A percentile compares a stretch with the other conserved stretches of the same genome.
phyloP scores from a whole-genome alignment of 176 grass and related monocot species.

The Avena insularis region DNA sequence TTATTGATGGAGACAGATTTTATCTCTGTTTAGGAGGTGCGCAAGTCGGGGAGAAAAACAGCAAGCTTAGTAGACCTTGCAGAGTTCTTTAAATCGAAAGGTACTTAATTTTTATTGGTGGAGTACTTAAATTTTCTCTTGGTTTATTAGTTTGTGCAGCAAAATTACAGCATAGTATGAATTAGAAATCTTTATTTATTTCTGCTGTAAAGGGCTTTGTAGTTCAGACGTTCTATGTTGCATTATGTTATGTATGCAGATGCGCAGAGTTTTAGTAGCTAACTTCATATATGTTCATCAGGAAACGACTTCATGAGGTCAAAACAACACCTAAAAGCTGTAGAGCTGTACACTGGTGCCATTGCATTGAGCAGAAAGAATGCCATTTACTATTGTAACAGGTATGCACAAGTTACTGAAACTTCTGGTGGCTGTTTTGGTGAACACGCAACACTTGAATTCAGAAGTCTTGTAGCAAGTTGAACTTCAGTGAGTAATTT shows the following conservation, averaged over 20 bases:
- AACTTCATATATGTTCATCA: slow-evolving; percentile 48
- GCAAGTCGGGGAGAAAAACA: slow-evolving; percentile 45
- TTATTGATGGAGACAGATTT: slow-evolving; percentile 7
- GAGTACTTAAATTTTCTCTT: not conserved
- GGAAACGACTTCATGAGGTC: slow-evolving; percentile 81
- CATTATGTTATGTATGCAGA: slow-evolving; percentile 23
- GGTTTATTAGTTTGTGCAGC: slow-evolving; percentile 12
- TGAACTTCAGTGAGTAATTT: slow-evolving; percentile 12
- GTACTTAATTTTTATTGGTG: slow-evolving; percentile 26
- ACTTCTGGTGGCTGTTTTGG: not conserved
- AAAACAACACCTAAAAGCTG: slow-evolving; percentile 65
- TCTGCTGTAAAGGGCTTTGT: not conserved
- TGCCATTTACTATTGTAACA: slow-evolving; percentile 85
- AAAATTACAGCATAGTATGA: slow-evolving; percentile 24
- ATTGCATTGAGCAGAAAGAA: slow-evolving; percentile 71
- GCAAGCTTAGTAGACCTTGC: slow-evolving; percentile 62
- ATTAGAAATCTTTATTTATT: slow-evolving; percentile 22
- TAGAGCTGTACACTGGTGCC: slow-evolving; percentile 77
- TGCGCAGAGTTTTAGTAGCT: slow-evolving; percentile 35
- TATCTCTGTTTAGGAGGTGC: slow-evolving; percentile 51
- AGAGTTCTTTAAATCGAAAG: slow-evolving; percentile 79
- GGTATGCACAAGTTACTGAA: slow-evolving; percentile 42
- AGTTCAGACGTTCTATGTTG: slow-evolving; percentile 32
- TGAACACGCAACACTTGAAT: not conserved
- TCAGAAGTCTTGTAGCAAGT: not conserved